These are phyloP conservation scores for Apiospora pterosperma DNA, from an alignment of 2,329 filamentous ascomycete genomes.

Conservation along the genomic window DNA sequence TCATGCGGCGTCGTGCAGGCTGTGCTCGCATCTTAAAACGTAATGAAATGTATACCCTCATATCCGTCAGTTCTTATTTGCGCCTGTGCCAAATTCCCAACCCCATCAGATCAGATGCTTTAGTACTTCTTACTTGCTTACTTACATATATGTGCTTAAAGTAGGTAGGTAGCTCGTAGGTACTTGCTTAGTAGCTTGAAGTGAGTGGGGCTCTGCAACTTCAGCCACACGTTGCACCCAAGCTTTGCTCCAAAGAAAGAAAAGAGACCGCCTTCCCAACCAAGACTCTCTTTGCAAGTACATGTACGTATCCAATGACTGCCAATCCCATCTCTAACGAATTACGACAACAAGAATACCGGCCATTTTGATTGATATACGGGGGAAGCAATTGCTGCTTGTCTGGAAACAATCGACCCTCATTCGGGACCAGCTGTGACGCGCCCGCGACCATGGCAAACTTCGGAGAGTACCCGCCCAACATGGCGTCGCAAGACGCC, in stretches of 20 bases:
- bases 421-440: background rate
- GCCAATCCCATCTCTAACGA: background rate
- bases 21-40: background rate
- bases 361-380: background rate
- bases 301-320: background rate
- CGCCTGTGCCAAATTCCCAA: too few species aligned
- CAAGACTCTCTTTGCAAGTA: background rate
- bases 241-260: background rate
- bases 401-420: too few species aligned
- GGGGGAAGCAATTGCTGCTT: background rate
- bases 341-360: background rate
- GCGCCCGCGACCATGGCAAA: slow-evolving; percentile 45
- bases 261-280: background rate
- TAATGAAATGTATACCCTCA: slow-evolving; percentile 4
- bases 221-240: background rate
- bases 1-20: slow-evolving; percentile 1
- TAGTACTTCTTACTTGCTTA: too few species aligned
- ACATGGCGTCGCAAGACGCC: slow-evolving; percentile 63
- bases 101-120: too few species aligned
- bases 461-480: slow-evolving; percentile 62
- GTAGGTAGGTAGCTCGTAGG: too few species aligned
- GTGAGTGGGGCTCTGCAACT: background rate
- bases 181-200: background rate
- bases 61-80: background rate
- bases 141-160: too few species aligned